A percentile compares a stretch with the other conserved stretches of the same genome.
phyloP scores from a whole-genome alignment of 2,329 filamentous ascomycete genomes.

The Exophiala mesophila region DNA sequence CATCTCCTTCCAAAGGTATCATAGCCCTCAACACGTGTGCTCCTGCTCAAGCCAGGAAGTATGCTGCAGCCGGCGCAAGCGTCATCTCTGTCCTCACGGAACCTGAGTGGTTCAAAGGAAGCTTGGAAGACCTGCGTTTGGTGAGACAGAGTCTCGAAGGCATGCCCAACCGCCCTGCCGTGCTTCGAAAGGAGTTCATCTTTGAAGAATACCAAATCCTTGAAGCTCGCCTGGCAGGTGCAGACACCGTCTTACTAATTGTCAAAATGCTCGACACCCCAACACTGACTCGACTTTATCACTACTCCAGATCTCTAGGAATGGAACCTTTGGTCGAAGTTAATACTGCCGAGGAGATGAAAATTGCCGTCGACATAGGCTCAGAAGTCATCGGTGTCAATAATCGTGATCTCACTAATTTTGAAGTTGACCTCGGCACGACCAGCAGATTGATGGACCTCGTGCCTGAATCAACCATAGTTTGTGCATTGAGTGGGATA shows the following conservation, averaged over 20 bases:
- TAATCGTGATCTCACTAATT: slow-evolving; percentile 92
- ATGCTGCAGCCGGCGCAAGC: slow-evolving; percentile 89
- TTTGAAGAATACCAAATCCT: slow-evolving; percentile 98
- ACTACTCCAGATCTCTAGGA: slow-evolving; percentile 80
- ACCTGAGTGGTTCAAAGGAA: slow-evolving; percentile 98
- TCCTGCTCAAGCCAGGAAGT: slow-evolving; percentile 82
- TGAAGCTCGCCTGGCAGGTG: slow-evolving; percentile 85
- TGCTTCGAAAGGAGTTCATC: slow-evolving; percentile 93
- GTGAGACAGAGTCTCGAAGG: slow-evolving; percentile 85
- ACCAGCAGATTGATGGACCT: slow-evolving; percentile 82
- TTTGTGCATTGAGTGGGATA: slow-evolving; percentile 93
- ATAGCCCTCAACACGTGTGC: slow-evolving; percentile 85
- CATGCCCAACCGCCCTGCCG: slow-evolving; percentile 86
- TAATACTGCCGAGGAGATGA: slow-evolving; percentile 90
- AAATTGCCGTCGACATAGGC: slow-evolving; percentile 76
- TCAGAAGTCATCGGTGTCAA: slow-evolving; percentile 94
- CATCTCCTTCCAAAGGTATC: slow-evolving; percentile 90
- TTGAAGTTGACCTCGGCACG: slow-evolving; percentile 91
- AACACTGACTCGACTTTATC: slow-evolving; percentile 71
- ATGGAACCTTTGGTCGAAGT: slow-evolving; percentile 99
- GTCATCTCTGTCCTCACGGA: slow-evolving; percentile 98
- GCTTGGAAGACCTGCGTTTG: slow-evolving; percentile 82
- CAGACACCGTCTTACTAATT: slow-evolving; percentile 90
- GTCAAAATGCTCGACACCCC: slow-evolving; percentile 91
- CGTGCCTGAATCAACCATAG: slow-evolving; percentile 77